These are phyloP conservation scores for Aspergillus uvarum DNA, from an alignment of 2,329 filamentous ascomycete genomes.

Conservation along the genomic window DNA sequence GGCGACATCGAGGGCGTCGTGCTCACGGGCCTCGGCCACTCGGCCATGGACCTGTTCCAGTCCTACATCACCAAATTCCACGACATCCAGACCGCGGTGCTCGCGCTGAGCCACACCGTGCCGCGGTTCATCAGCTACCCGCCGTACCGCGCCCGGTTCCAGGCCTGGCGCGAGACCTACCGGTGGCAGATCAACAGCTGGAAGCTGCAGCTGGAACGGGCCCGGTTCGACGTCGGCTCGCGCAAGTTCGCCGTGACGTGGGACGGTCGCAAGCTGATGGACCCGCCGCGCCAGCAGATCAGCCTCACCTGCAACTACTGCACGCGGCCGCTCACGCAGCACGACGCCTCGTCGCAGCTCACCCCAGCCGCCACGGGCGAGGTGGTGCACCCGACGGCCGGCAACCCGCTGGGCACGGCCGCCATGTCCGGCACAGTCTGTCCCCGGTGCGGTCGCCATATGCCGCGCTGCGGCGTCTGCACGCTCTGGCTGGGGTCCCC, in stretches of 20 bases:
- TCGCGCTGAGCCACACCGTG: conserved; percentile 59
- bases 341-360: conserved; percentile 36
- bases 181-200: conserved; percentile 61
- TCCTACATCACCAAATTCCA: conserved; percentile 60
- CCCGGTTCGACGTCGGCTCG: conserved; percentile 60
- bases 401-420: conserved; percentile 37
- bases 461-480: conserved; percentile 64
- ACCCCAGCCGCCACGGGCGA: conserved; percentile 30
- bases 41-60: conserved; percentile 60
- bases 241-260: conserved; percentile 52
- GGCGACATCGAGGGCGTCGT: conserved; percentile 63
- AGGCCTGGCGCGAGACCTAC: conserved; percentile 62
- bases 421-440: conserved; percentile 55
- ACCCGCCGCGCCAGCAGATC: conserved; percentile 54
- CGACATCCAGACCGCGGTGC: conserved; percentile 62
- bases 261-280: conserved; percentile 50
- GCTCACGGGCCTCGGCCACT: conserved; percentile 60
- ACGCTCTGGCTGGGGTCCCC: conserved; percentile 61
- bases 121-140: conserved; percentile 58
- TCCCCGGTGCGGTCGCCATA: conserved; percentile 60
- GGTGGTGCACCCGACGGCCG: conserved; percentile 35
- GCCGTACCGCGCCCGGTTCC: conserved; percentile 53
- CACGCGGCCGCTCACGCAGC: conserved; percentile 55
- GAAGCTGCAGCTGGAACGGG: conserved; percentile 60
- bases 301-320: conserved; percentile 62